These are phyloP conservation scores for Acanthamoeba sp. DNA, from an alignment of 208 protist genomes.

Conservation along the genomic window DNA sequence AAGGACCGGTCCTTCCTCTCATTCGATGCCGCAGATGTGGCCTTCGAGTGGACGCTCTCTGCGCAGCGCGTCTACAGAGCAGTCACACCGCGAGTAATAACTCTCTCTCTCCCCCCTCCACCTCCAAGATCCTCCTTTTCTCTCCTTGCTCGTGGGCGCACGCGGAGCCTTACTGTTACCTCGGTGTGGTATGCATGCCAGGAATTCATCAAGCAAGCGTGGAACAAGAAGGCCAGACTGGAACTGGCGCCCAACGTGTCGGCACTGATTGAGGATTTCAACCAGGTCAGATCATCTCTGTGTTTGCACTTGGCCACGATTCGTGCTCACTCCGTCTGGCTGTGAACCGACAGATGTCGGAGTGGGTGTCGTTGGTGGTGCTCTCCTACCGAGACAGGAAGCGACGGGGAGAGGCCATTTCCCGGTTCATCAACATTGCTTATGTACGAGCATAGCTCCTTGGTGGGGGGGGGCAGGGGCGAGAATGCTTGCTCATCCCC, in stretches of 20 bases:
- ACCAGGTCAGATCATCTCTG: background rate
- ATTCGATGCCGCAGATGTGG: constrained; percentile 20
- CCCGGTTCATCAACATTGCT: constrained; percentile 44
- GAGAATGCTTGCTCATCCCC: too few relatives aligned
- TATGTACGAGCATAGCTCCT: too few relatives aligned
- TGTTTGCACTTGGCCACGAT: background rate
- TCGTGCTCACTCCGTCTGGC: background rate
- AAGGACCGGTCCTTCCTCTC: constrained; percentile 18
- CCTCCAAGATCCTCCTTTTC: too few relatives aligned
- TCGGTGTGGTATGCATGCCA: background rate
- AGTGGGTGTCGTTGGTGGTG: constrained; percentile 60
- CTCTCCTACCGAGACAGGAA: constrained; percentile 45
- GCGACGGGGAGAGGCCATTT: constrained; percentile 21
- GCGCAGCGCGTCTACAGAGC: constrained; percentile 31
- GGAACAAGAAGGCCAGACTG: constrained; percentile 41
- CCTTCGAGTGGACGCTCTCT: constrained; percentile 47
- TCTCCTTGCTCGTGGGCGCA: background rate
- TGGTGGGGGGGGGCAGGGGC: too few relatives aligned
- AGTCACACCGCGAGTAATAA: background rate
- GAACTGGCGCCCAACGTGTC: constrained; percentile 20
- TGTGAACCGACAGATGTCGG: constrained; percentile 12
- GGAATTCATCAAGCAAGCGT: constrained; percentile 55
- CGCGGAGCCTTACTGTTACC: too few relatives aligned
- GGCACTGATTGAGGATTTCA: constrained; percentile 64
- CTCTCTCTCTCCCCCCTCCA: too few relatives aligned